Conservation (phyloP, 1,284 basidiomycete genomes). For the Boletellus sp. region DNA sequence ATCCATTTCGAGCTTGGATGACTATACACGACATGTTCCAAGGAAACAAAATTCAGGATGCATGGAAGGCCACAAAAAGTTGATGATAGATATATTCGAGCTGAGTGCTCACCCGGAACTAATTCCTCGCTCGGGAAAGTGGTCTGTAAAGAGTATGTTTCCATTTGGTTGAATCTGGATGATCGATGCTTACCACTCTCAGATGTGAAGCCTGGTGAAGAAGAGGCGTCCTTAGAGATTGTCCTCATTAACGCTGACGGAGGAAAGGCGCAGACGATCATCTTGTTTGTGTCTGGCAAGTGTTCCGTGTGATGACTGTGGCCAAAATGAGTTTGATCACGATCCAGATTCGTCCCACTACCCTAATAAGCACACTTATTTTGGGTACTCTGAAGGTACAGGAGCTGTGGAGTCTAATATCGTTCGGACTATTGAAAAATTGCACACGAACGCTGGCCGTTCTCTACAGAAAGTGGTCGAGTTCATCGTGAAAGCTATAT, state of each 20-base stretch:
- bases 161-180: neutral
- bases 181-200: neutral
- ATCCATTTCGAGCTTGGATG: too few species aligned
- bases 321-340: neutral
- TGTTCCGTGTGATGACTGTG: neutral
- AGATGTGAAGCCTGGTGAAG: neutral
- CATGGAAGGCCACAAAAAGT: neutral
- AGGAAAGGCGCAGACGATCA: neutral
- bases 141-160: neutral
- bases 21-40: too few species aligned
- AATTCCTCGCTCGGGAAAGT: neutral
- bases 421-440: neutral
- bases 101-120: neutral
- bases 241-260: neutral
- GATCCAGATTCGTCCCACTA: neutral
- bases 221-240: neutral
- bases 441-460: neutral
- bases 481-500: neutral
- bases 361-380: neutral
- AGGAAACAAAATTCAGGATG: too few species aligned
- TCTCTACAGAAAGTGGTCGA: neutral
- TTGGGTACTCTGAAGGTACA: neutral
- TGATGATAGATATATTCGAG: neutral
- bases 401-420: neutral
- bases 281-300: neutral